These are phyloP conservation scores for Lolium perenne DNA, from an alignment of 176 grass and related monocot species.

Conservation along the genomic window DNA sequence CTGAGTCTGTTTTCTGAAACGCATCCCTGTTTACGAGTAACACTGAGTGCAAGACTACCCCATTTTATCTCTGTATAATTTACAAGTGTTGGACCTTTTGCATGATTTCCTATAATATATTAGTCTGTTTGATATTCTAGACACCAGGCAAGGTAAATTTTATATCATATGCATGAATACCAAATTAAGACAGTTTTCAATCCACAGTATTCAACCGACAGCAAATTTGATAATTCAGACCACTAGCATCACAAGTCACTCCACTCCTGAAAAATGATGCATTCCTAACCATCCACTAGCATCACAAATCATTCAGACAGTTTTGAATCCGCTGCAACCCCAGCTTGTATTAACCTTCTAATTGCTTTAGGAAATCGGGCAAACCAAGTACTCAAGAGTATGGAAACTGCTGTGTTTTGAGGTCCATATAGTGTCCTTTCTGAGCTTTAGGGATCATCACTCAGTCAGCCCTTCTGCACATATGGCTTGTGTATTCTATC, in stretches of 20 bases:
- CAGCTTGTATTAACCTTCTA: neutral
- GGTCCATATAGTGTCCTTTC: too few relatives aligned
- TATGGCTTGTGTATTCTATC: too few relatives aligned
- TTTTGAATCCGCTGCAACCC: neutral
- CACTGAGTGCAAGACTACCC: neutral
- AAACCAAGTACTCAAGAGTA: too few relatives aligned
- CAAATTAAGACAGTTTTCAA: neutral
- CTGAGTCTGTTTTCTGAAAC: neutral
- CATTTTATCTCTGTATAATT: neutral
- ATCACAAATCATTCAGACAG: too few relatives aligned
- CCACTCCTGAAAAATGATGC: neutral
- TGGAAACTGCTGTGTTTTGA: too few relatives aligned
- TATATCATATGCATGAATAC: neutral
- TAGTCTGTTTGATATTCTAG: neutral
- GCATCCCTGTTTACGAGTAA: neutral
- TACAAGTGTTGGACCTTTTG: neutral
- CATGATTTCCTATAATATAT: neutral
- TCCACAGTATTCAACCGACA: neutral
- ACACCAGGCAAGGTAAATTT: neutral
- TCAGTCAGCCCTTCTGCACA: too few relatives aligned
- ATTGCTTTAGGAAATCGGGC: too few relatives aligned
- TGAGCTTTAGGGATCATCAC: too few relatives aligned
- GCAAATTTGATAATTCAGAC: constrained; percentile 1
- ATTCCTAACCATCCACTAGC: too few relatives aligned
- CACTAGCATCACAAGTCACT: neutral